Conservation (phyloP, 805 yeast species). For the Ogataea polymorpha region DNA sequence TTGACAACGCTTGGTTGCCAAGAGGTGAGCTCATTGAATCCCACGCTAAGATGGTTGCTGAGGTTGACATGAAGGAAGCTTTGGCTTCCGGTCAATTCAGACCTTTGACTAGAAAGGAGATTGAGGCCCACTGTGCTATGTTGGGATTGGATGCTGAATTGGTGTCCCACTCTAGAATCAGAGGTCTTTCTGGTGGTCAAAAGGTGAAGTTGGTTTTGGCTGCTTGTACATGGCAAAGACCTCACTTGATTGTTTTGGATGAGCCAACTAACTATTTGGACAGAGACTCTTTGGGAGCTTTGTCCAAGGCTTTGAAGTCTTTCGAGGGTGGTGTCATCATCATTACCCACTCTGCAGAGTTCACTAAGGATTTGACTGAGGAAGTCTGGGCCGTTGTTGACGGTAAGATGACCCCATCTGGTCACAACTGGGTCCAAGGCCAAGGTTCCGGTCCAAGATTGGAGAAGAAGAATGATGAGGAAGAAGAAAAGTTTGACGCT, state of each 20-base stretch:
- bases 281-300: slow-evolving; percentile 99
- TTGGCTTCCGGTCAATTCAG: slow-evolving; percentile 99
- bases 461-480: slow-evolving; percentile 86
- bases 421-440: slow-evolving; percentile 99
- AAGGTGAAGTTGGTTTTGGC: slow-evolving; percentile 99
- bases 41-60: slow-evolving; percentile 99
- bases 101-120: slow-evolving; percentile 99
- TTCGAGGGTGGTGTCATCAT: slow-evolving; percentile 99
- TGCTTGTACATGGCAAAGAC: slow-evolving; percentile 99
- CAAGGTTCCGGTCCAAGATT: slow-evolving; percentile 99
- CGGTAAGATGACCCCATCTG: slow-evolving; percentile 99
- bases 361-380: slow-evolving; percentile 98
- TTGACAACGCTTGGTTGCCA: slow-evolving; percentile 99
- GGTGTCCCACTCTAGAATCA: slow-evolving; percentile 99
- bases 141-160: slow-evolving; percentile 98
- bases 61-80: slow-evolving; percentile 99
- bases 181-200: slow-evolving; percentile 99
- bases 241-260: slow-evolving; percentile 98
- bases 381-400: slow-evolving; percentile 99
- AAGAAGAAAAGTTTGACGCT: slow-evolving; percentile 99
- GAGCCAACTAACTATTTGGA: slow-evolving; percentile 99
- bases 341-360: slow-evolving; percentile 99
- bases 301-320: slow-evolving; percentile 96
- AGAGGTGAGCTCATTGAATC: slow-evolving; percentile 97
- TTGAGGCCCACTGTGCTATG: slow-evolving; percentile 97